A percentile compares a stretch with the other conserved stretches of the same genome.
These are phyloP conservation scores for Leishmania aethiopica DNA, from an alignment of 208 protist genomes.

Conservation along the genomic window DNA sequence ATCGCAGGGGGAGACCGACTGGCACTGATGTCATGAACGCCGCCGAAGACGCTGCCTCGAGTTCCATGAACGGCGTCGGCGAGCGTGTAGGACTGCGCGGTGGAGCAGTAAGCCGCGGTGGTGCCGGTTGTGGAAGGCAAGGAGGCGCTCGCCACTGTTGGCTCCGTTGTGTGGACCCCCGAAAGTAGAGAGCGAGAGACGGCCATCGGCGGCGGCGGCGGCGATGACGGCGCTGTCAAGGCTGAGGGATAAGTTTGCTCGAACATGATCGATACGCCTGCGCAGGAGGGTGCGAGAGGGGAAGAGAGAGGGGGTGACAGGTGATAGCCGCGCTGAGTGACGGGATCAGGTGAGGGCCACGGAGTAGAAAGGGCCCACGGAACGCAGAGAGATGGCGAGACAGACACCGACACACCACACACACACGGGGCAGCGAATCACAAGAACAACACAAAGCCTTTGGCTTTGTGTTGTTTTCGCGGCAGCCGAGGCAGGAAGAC, in stretches of 20 bases:
- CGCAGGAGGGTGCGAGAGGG: not conserved
- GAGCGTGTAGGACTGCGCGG: not conserved
- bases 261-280: not conserved
- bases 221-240: not conserved
- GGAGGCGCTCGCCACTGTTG: not conserved
- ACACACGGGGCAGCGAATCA: not conserved
- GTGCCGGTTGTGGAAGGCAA: slow-evolving; percentile 10
- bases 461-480: too few relatives aligned
- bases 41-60: slow-evolving; percentile 1
- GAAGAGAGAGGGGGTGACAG: too few relatives aligned
- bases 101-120: slow-evolving; percentile 20
- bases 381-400: not conserved
- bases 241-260: not conserved
- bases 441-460: too few relatives aligned
- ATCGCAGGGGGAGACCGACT: not conserved
- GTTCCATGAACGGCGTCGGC: not conserved
- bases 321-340: not conserved
- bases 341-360: not conserved
- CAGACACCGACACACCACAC: not conserved
- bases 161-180: slow-evolving; percentile 13
- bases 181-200: not conserved
- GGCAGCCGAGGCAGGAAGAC: too few relatives aligned
- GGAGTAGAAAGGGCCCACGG: not conserved
- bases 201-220: not conserved
- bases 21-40: slow-evolving; percentile 3